A percentile compares a stretch with the other conserved stretches of the same genome.
These are phyloP conservation scores for Thalassia testudinum DNA, from an alignment of 116 monocot genomes.

Conservation along the genomic window DNA sequence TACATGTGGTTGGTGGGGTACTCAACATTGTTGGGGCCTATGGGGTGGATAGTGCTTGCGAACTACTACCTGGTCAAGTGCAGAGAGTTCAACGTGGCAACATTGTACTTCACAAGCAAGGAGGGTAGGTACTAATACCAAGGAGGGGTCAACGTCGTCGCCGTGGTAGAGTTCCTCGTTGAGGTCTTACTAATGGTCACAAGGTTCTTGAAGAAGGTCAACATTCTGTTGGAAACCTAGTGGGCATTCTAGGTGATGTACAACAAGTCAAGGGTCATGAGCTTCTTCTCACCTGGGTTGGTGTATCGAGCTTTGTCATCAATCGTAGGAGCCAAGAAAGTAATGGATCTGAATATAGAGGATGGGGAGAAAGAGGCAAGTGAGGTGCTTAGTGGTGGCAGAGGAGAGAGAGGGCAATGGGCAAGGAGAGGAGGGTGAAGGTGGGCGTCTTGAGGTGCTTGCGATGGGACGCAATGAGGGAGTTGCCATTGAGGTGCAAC, in stretches of 20 bases:
- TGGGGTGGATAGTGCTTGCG: slow-evolving; percentile 14
- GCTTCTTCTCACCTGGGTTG: slow-evolving; percentile 9
- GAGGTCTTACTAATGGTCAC: slow-evolving; percentile 12
- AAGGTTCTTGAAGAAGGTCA: slow-evolving; percentile 19
- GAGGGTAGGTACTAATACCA: slow-evolving; percentile 17
- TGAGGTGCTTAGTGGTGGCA: too few relatives aligned
- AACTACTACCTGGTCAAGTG: slow-evolving; percentile 24
- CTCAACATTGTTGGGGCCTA: slow-evolving; percentile 14
- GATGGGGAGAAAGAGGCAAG: too few relatives aligned
- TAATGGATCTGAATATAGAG: too few relatives aligned
- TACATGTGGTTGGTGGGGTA: slow-evolving; percentile 29
- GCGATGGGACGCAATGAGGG: too few relatives aligned
- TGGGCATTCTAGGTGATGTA: slow-evolving; percentile 17
- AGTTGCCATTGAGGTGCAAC: too few relatives aligned
- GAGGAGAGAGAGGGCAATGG: too few relatives aligned
- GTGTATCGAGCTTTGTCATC: slow-evolving; percentile 16
- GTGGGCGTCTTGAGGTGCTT: too few relatives aligned
- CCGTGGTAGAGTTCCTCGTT: slow-evolving; percentile 11
- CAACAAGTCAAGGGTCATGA: slow-evolving; percentile 22
- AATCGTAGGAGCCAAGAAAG: neutral
- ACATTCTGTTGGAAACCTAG: neutral
- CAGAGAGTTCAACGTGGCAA: slow-evolving; percentile 12
- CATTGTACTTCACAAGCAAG: slow-evolving; percentile 1
- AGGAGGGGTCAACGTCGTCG: slow-evolving; percentile 22
- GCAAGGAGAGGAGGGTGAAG: too few relatives aligned